Percentiles rank a stretch among this genome's conserved stretches.
These are phyloP conservation scores for Tricholomella constricta DNA, from an alignment of 768 basidiomycete species.

Conservation along the genomic window DNA sequence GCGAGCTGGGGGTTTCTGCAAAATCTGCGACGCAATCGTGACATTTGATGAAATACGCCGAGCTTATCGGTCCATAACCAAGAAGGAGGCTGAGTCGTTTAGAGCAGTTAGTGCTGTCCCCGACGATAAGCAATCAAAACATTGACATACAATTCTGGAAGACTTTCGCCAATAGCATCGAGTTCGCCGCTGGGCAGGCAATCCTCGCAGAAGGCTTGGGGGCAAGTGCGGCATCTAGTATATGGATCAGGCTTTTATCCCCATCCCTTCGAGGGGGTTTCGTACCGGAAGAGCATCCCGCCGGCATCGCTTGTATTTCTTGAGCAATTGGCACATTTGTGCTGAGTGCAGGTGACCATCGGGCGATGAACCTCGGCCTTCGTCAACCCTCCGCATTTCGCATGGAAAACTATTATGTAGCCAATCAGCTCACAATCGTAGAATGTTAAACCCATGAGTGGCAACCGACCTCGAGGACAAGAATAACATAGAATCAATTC, in stretches of 20 bases:
- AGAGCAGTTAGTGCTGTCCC: constrained; percentile 1
- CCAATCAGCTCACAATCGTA: not conserved
- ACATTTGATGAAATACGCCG: constrained; percentile 53
- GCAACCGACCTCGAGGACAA: constrained; percentile 55
- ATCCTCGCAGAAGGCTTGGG: constrained; percentile 62
- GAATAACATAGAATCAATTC: constrained; percentile 46
- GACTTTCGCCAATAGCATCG: constrained; percentile 50
- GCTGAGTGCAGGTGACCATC: constrained; percentile 47
- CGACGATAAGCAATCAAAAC: not conserved
- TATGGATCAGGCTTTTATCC: not conserved
- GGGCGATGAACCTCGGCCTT: constrained; percentile 27
- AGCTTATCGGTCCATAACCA: constrained; percentile 35
- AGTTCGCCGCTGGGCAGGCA: constrained; percentile 54
- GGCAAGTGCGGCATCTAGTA: constrained; percentile 58
- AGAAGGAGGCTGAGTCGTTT: constrained; percentile 36
- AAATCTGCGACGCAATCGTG: constrained; percentile 46
- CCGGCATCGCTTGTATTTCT: constrained; percentile 49
- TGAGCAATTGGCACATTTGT: constrained; percentile 46
- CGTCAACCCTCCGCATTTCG: constrained; percentile 45
- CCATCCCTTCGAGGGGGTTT: not conserved
- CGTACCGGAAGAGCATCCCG: constrained; percentile 60
- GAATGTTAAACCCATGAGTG: not conserved
- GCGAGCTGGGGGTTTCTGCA: constrained; percentile 29
- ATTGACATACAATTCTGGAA: constrained; percentile 58
- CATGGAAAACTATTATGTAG: constrained; percentile 57